Conservation (phyloP, 106 monocot species). For the Dendrobium officinale region DNA sequence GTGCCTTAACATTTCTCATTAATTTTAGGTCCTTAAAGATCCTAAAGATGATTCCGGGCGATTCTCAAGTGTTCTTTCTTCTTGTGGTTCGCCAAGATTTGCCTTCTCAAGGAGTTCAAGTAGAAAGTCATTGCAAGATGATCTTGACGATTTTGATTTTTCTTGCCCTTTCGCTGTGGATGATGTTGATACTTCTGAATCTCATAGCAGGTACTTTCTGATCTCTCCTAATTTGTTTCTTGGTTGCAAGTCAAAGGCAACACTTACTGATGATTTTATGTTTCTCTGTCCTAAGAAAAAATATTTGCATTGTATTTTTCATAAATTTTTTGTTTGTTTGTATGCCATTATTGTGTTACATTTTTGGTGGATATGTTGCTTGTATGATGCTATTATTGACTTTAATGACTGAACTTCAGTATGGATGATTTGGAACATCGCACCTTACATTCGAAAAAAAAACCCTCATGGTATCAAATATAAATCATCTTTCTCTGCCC, state of each 20-base stretch:
- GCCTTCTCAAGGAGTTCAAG: slow-evolving; percentile 82
- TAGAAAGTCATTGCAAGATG: slow-evolving; percentile 69
- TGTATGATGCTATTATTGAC: background rate
- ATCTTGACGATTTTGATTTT: slow-evolving; percentile 71
- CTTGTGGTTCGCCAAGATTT: slow-evolving; percentile 56
- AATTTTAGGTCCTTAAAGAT: slow-evolving; percentile 54
- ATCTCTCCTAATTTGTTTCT: background rate
- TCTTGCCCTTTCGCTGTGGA: slow-evolving; percentile 89
- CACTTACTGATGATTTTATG: background rate
- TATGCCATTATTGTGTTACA: background rate
- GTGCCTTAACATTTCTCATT: background rate
- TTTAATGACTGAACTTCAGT: background rate
- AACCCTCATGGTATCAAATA: background rate
- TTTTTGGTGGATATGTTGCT: background rate
- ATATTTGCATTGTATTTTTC: background rate
- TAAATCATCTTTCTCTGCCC: background rate
- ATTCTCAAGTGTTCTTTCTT: slow-evolving; percentile 68
- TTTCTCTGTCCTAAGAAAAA: background rate
- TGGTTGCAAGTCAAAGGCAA: background rate
- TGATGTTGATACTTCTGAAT: slow-evolving; percentile 74
- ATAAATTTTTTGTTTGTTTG: background rate
- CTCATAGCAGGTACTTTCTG: slow-evolving; percentile 55
- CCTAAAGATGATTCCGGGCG: slow-evolving; percentile 76
- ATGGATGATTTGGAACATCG: background rate
- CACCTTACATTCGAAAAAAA: background rate